Base-by-base conservation (phyloP, 2,329 filamentous ascomycete species). In the Sporothrix brasiliensis region DNA sequence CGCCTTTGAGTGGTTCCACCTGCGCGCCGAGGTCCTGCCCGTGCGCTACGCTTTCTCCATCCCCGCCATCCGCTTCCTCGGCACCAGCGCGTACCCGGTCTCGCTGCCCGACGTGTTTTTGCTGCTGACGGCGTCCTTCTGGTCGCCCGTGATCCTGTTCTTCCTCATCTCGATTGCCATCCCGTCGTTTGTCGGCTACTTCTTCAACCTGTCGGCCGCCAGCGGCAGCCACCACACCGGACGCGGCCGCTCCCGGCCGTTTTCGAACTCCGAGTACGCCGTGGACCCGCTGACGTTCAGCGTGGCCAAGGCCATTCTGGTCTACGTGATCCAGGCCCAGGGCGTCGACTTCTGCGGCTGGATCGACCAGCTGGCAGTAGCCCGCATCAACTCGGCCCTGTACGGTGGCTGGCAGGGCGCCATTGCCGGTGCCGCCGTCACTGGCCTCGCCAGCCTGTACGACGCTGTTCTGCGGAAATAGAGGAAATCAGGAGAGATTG, bases 231-330 rank as follows among this genome's bases (percentile, higher is more conserved):
- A 70, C 73, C 61, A 78, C 75, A 72, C 78, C 75, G 76, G 78
- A 56, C 81, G 83, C 73, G 83, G 82, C 74, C 84, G 83, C 77
- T 77, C 77, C 67, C 74, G 74, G 54, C 78, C 78, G 53, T 74
- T 78, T 68, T 76, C 78, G 60, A 78, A 81, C 49, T 69, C 71
- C 63, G 86, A 88, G 73, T 89, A 90, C 74, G 82, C 84, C 6
- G 88, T 94, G 74, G 95, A 99, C 78, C 94, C 94, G 4, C 82
- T 98, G 77, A 91, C 90, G 27, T 99, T 96, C 82, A 97, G 94
- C 82, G 89, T 98, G 70, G 88, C 88, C 75, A 97, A 97, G 83
- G 94, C 91, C 0, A 79, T 98, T 69, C 80, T 94, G 71, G 89
- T 92, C 9, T 97, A 91, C 79, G 85, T 94, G 47, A 89, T 97